Conservation (phyloP, 208 protist species). For the Crithidia acanthocephali region DNA sequence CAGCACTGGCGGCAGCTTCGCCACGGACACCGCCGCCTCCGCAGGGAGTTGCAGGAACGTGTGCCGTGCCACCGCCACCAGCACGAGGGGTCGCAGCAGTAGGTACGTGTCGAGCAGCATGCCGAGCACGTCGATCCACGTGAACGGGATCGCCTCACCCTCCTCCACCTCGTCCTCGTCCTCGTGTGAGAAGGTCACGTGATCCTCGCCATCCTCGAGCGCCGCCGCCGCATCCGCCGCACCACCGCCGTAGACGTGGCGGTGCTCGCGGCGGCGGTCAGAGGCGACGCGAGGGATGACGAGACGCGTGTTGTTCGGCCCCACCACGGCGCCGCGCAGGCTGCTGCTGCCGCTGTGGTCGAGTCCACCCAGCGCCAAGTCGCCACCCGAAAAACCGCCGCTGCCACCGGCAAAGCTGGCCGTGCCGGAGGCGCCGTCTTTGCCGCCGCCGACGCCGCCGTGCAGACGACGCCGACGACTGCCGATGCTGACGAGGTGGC, state of each 20-base stretch:
- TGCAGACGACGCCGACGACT: slow-evolving; percentile 17
- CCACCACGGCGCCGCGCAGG: slow-evolving; percentile 26
- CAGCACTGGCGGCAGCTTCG: slow-evolving; percentile 19
- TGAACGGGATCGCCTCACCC: slow-evolving; percentile 55
- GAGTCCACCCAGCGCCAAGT: background rate
- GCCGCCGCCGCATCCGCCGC: background rate
- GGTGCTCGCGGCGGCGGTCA: slow-evolving; percentile 33
- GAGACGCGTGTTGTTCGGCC: slow-evolving; percentile 47
- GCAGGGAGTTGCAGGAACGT: slow-evolving; percentile 40
- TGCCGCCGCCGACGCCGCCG: slow-evolving; percentile 8
- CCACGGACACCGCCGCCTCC: slow-evolving; percentile 28
- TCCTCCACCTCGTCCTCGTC: slow-evolving; percentile 31
- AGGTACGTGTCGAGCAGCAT: slow-evolving; percentile 70
- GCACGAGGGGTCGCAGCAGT: slow-evolving; percentile 69
- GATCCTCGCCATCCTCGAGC: slow-evolving; percentile 16
- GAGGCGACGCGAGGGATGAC: slow-evolving; percentile 80
- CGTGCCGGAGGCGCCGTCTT: slow-evolving; percentile 7
- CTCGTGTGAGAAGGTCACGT: slow-evolving; percentile 21
- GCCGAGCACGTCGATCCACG: slow-evolving; percentile 71
- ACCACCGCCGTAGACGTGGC: slow-evolving; percentile 14
- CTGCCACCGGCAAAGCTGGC: slow-evolving; percentile 17
- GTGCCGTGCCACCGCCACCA: slow-evolving; percentile 54
- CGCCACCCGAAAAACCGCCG: background rate
- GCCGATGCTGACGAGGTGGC: slow-evolving; percentile 20
- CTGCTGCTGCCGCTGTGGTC: slow-evolving; percentile 7